A percentile compares a stretch with the other conserved stretches of the same genome.
Evolutionary conservation across 148 eudicot species (phyloP).

Genomic region (Vaccinium corymbosum): DNA sequence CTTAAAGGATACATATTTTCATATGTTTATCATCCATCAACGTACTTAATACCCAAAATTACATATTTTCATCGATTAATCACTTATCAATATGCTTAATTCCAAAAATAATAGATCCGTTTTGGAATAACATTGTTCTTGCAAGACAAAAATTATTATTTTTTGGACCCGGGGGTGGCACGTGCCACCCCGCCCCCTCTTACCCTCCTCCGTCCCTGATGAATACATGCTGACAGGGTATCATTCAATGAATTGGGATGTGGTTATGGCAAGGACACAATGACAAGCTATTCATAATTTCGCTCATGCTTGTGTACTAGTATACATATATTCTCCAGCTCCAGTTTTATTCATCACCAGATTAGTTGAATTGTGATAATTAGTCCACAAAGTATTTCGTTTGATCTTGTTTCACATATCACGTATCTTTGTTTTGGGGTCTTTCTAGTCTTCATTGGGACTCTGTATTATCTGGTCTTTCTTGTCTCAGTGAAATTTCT

Average conservation of each 20-base stretch:
- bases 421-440: neutral
- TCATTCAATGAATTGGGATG: neutral
- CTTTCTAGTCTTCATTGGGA: neutral
- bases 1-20: too few species aligned
- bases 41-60: too few species aligned
- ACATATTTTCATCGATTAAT: too few species aligned
- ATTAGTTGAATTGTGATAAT: neutral
- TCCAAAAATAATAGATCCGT: too few species aligned
- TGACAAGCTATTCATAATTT: neutral
- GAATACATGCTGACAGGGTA: neutral
- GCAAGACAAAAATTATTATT: too few species aligned
- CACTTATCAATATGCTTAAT: too few species aligned
- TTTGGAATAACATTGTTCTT: too few species aligned
- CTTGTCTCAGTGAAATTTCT: neutral
- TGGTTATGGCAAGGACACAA: neutral
- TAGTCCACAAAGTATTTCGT: neutral
- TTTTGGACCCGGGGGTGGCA: too few species aligned
- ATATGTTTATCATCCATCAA: too few species aligned
- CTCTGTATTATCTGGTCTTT: neutral
- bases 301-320: neutral
- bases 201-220: neutral
- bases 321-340: neutral
- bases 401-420: neutral
- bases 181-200: too few species aligned
- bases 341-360: neutral